Percentiles rank a stretch among this genome's conserved stretches.
Conservation (phyloP, 2,329 filamentous ascomycete species). For the Xylariaceae sp. region DNA sequence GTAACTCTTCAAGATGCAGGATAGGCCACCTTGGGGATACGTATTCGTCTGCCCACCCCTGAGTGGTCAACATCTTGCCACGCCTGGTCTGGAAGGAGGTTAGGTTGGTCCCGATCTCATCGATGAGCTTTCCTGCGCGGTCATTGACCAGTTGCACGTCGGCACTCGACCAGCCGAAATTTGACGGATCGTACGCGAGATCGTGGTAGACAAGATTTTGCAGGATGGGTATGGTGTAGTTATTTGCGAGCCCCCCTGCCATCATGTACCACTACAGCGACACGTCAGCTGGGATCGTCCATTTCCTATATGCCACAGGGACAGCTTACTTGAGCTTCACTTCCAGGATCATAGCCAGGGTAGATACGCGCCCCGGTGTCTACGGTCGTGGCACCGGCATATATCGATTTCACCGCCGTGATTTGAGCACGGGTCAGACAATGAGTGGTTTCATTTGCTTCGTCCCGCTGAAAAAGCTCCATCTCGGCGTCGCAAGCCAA, state of each 20-base stretch:
- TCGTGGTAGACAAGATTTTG: conserved; percentile 37
- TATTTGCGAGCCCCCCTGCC: conserved; percentile 28
- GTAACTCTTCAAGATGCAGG: conserved; percentile 25
- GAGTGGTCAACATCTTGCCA: conserved; percentile 33
- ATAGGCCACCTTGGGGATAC: conserved; percentile 34
- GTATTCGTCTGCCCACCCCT: conserved; percentile 34
- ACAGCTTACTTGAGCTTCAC: background rate
- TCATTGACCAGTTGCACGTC: conserved; percentile 30
- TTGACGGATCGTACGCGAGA: conserved; percentile 27
- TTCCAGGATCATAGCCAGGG: background rate
- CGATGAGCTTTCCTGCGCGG: conserved; percentile 31
- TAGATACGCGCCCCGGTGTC: background rate
- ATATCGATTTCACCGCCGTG: conserved; percentile 27
- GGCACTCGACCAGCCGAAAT: conserved; percentile 31
- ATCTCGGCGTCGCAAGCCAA: conserved; percentile 21
- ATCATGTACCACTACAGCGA: conserved; percentile 25
- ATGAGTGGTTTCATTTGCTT: conserved; percentile 6
- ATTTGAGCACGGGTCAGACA: conserved; percentile 31
- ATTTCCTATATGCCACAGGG: too few relatives aligned
- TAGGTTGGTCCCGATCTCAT: conserved; percentile 26
- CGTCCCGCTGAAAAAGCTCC: conserved; percentile 6
- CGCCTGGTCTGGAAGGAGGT: conserved; percentile 24
- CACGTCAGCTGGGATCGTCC: too few relatives aligned
- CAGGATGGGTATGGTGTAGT: conserved; percentile 34
- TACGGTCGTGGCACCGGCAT: conserved; percentile 11